Base-by-base conservation (phyloP, 1,284 basidiomycete species). In the Ustilago nuda region DNA sequence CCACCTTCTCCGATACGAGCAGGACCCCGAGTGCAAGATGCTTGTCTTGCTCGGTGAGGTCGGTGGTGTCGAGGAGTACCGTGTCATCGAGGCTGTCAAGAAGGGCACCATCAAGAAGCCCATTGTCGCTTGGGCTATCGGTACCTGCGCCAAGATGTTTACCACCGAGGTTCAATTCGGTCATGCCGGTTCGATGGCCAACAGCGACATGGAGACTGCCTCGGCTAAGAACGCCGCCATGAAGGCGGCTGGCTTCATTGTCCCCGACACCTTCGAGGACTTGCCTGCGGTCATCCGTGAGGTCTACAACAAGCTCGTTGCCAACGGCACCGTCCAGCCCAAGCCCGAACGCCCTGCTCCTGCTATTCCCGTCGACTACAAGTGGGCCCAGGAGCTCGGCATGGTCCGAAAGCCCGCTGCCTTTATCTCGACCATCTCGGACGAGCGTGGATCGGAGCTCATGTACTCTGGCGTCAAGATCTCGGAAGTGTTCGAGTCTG, bases 101-200 rank as follows among this genome's bases (percentile, higher is more conserved):
- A 88, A 89, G 60, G 95, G 96, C 66, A 89, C 89, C 83, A 98
- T 99, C 90, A 96, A 91, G 88, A 99, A 99, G 90, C 96, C 96
- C 66, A 96, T 98, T 86, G 93, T 99, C 78, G 96, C 96, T 33
- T 99, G 96, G 97, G 94, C 97, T 56, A 99, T 99, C 84, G 96
- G 96, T 78, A 99, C 97, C 48, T 99, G 97, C 87, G 96, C 96
- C 86, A 98, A 98, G 91, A 99, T 99, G 97, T 99, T 99, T 89
- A 91, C 94, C 61, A 98, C 96, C 64, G 96, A 98, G 88, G 96
- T 99, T 53, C 96, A 99, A 88, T 99, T 99, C 88, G 96, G 96
- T 52, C 97, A 99, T 88, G 97, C 96, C 63, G 96, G 96, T 58
- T 93, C 92, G 61, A 94, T 99, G 93, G 96, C 96, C 81, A 98